These are phyloP conservation scores for Paecilomyces sp. DNA, from an alignment of 2,329 filamentous ascomycete genomes.

Conservation along the genomic window DNA sequence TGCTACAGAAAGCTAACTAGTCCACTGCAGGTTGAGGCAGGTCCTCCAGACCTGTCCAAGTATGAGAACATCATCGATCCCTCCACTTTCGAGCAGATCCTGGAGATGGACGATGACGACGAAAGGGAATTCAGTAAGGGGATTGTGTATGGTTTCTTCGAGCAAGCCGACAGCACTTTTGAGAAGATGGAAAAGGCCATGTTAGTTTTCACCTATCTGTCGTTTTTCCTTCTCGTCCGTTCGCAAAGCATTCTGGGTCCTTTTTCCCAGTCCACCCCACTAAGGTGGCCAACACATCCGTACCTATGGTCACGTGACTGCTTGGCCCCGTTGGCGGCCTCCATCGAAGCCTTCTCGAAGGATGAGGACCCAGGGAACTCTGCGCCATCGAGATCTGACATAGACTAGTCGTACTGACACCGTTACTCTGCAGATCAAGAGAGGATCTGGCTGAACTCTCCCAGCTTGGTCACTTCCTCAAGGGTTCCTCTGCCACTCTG, in stretches of 20 bases:
- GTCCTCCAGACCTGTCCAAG: constrained; percentile 47
- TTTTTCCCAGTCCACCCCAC: neutral
- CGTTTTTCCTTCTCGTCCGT: neutral
- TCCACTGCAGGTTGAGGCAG: constrained; percentile 19
- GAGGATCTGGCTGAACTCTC: constrained; percentile 70
- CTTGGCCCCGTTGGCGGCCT: neutral
- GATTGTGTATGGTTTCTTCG: constrained; percentile 88
- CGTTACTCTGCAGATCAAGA: constrained; percentile 45
- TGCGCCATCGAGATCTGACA: neutral
- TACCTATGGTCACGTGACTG: neutral
- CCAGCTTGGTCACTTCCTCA: constrained; percentile 86
- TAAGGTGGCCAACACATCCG: neutral
- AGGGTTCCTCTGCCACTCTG: constrained; percentile 91
- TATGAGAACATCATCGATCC: constrained; percentile 72
- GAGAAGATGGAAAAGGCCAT: constrained; percentile 71
- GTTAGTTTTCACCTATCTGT: constrained; percentile 51
- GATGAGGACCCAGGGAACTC: neutral
- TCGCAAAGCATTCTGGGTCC: neutral
- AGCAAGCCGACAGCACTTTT: constrained; percentile 84
- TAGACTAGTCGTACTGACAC: neutral
- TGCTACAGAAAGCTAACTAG: neutral
- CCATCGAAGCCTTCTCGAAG: neutral
- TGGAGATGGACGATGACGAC: constrained; percentile 94
- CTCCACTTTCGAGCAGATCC: constrained; percentile 82
- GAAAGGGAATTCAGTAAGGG: constrained; percentile 81